Base-by-base conservation (phyloP, 371 early-diverging fungal species). In the Zopfochytrium polystomum region DNA sequence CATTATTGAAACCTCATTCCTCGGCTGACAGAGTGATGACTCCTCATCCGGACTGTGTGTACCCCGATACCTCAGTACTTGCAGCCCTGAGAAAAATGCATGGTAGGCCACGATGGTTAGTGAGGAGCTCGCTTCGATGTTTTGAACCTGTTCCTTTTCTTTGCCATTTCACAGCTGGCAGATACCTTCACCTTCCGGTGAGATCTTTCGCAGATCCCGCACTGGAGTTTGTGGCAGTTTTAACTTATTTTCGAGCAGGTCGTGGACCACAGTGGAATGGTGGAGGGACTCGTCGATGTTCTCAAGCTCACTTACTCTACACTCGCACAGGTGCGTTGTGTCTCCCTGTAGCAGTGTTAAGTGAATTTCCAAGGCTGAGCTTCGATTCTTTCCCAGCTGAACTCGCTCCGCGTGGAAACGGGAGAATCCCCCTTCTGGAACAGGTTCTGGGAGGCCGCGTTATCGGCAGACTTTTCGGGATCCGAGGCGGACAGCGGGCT, bases 11-110 rank as follows among this genome's bases (percentile, higher is more conserved):
- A 11, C 23, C 7, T 13, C 4, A 20, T 55, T 34, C 9, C 9
- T 49, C 20, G 9, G 38, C 18, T 25, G 13, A 29, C 29, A 58
- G 70, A 3, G 76, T 75, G 20, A 75, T 75, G 76, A 97, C 97
- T 1, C 96, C 96, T 56, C 92, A 95, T 58, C 97, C 97, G 13
- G 96, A 97, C 73, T 90, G 91, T 27, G 93, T 93, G 3, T 70
- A 82, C 42, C 86, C 90, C n/a, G 71, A 83, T 27, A 91, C 90
- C 32, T 85, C 90, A 48, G 88, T 96, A 50, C 72, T 95, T 54
- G 95, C 93, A 35, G 97, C 95, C 3, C 81, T 97, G 52, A 86
- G 87, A 67, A 91, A 90, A 73, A 93, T 97, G 93, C 85, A 95
- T 72, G 86, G 87, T 87, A 80, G n/a, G n/a, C n/a, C n/a, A n/a